phyloP scores from a whole-genome alignment of 805 yeast species.

The Pichia eremophila region DNA sequence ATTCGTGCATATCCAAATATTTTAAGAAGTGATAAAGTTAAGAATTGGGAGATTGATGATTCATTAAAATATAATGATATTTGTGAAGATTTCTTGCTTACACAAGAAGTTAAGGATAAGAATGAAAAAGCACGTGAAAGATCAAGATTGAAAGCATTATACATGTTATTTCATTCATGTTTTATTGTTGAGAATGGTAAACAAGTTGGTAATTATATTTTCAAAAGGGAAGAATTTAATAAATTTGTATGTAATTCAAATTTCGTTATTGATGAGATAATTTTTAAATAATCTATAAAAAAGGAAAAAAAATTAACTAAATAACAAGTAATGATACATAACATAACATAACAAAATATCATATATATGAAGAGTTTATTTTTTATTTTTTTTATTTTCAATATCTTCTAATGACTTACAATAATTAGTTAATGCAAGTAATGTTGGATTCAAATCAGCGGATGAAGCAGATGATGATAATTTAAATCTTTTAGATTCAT shows the following conservation, averaged over 20 bases:
- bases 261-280: slow-evolving; percentile 6
- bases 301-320: not conserved
- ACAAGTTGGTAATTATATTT: slow-evolving; percentile 34
- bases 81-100: slow-evolving; percentile 47
- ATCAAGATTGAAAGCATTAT: slow-evolving; percentile 31
- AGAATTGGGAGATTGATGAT: slow-evolving; percentile 23
- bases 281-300: not conserved
- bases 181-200: slow-evolving; percentile 18
- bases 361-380: not conserved
- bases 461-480: slow-evolving; percentile 19
- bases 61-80: slow-evolving; percentile 53
- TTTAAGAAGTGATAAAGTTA: slow-evolving; percentile 17
- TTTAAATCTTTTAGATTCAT: slow-evolving; percentile 24
- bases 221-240: slow-evolving; percentile 34
- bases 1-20: slow-evolving; percentile 7
- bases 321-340: no score
- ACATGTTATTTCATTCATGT: slow-evolving; percentile 36
- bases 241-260: slow-evolving; percentile 20
- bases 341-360: not conserved
- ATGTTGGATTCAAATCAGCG: slow-evolving; percentile 21
- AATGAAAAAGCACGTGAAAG: slow-evolving; percentile 20
- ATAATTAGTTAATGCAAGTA: slow-evolving; percentile 11
- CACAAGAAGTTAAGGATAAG: slow-evolving; percentile 39
- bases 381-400: not conserved
- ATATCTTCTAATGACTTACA: slow-evolving; percentile 8